Conservation (phyloP, 257 asterid genomes). For the Sherardia arvensis region DNA sequence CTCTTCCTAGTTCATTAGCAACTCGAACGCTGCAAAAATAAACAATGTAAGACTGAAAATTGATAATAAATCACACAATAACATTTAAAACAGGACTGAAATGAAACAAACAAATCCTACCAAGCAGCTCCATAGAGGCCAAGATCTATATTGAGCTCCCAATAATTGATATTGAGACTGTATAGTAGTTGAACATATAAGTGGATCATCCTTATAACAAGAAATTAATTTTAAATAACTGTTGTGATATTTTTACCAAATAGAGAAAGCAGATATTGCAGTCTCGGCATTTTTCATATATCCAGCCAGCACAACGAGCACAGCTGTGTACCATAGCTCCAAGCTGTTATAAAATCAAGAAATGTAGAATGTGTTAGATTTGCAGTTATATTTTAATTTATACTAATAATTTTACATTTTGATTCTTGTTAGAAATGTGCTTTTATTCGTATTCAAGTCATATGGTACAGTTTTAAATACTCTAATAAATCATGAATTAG, state of each 20-base stretch:
- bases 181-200: background rate
- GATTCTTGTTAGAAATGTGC: too few relatives aligned
- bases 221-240: too few relatives aligned
- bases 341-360: slow-evolving; percentile 4
- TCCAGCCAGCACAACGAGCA: slow-evolving; percentile 59
- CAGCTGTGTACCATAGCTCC: slow-evolving; percentile 67
- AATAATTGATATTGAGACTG: slow-evolving; percentile 64
- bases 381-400: too few relatives aligned
- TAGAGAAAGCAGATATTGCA: slow-evolving; percentile 59
- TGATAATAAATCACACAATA: too few relatives aligned
- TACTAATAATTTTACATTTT: too few relatives aligned
- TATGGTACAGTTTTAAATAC: too few relatives aligned
- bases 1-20: slow-evolving; percentile 65
- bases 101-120: slow-evolving; percentile 14
- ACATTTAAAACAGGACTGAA: background rate
- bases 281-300: slow-evolving; percentile 52
- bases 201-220: too few relatives aligned
- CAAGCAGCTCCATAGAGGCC: slow-evolving; percentile 70
- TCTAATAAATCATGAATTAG: too few relatives aligned
- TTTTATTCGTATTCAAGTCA: too few relatives aligned
- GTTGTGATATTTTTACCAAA: slow-evolving; percentile 30
- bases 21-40: slow-evolving; percentile 43
- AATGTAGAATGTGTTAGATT: too few relatives aligned
- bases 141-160: slow-evolving; percentile 70
- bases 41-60: background rate